A percentile compares a stretch with the other conserved stretches of the same genome.
Evolutionary conservation across 1,284 basidiomycete genomes (phyloP).

Genomic region (Laetiporus sulphureus): DNA sequence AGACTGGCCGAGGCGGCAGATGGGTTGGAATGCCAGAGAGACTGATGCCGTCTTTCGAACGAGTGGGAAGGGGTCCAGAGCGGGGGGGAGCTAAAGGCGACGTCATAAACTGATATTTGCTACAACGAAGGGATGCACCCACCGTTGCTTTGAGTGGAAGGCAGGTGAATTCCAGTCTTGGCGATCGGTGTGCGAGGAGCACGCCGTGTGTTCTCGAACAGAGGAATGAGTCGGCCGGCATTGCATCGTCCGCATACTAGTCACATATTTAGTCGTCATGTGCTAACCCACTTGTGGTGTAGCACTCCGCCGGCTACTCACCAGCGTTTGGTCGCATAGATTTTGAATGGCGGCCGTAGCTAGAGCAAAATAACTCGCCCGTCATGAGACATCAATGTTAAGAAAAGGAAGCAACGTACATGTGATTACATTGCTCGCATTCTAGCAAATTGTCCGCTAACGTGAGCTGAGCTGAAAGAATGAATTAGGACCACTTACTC

Average conservation of each 20-base stretch:
- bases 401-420: slow-evolving; percentile 36
- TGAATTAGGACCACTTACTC: slow-evolving; percentile 39
- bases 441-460: slow-evolving; percentile 30
- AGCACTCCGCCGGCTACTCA: too few relatives aligned
- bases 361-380: slow-evolving; percentile 20
- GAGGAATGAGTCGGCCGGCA: slow-evolving; percentile 47
- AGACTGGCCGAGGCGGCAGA: too few relatives aligned
- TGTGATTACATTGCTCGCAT: slow-evolving; percentile 60
- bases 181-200: slow-evolving; percentile 33
- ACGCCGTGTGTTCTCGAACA: slow-evolving; percentile 35
- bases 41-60: too few relatives aligned
- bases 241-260: slow-evolving; percentile 45
- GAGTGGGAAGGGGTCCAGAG: background rate
- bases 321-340: slow-evolving; percentile 67
- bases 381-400: background rate
- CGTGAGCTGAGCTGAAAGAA: background rate
- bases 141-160: slow-evolving; percentile 42
- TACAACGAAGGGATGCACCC: too few relatives aligned
- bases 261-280: too few relatives aligned
- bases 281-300: too few relatives aligned
- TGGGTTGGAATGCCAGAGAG: too few relatives aligned
- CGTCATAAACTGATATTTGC: too few relatives aligned
- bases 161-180: slow-evolving; percentile 35
- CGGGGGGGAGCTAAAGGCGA: background rate
- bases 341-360: slow-evolving; percentile 73